Evolutionary conservation across 208 protist species (phyloP).

Genomic region (Acanthamoeba castellanii): DNA sequence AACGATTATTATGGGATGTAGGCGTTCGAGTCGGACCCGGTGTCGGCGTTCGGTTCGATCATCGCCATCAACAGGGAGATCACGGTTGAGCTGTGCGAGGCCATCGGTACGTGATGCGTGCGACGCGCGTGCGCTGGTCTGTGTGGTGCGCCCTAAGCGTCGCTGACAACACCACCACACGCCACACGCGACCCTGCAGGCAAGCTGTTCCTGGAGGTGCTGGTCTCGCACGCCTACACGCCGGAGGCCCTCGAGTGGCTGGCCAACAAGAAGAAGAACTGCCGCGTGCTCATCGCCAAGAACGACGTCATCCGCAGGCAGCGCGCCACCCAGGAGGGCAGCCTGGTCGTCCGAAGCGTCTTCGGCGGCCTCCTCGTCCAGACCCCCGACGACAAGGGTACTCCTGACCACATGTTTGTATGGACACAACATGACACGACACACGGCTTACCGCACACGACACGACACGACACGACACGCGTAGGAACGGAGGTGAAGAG

Average conservation of each 20-base stretch:
- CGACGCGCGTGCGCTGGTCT: neutral
- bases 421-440: no score
- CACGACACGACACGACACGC: no score
- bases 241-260: slow-evolving; percentile 67
- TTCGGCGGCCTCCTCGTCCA: slow-evolving; percentile 68
- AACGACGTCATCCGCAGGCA: neutral
- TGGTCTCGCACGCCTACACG: slow-evolving; percentile 52
- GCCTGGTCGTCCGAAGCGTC: slow-evolving; percentile 45
- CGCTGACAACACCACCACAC: neutral
- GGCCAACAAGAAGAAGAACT: slow-evolving; percentile 75
- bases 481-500: neutral
- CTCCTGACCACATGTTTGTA: neutral
- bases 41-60: slow-evolving; percentile 79
- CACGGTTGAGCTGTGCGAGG: slow-evolving; percentile 20
- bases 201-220: slow-evolving; percentile 69
- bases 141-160: neutral
- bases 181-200: neutral
- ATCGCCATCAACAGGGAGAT: slow-evolving; percentile 63
- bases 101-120: slow-evolving; percentile 31
- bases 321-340: neutral
- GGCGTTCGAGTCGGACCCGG: slow-evolving; percentile 77
- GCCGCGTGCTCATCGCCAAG: slow-evolving; percentile 71
- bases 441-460: neutral
- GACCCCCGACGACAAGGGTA: slow-evolving; percentile 59
- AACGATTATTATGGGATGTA: neutral